Percentiles rank a stretch among this genome's conserved stretches.
Conservation (phyloP, 495 filamentous ascomycete genomes). For the Cercophora newfieldiana region DNA sequence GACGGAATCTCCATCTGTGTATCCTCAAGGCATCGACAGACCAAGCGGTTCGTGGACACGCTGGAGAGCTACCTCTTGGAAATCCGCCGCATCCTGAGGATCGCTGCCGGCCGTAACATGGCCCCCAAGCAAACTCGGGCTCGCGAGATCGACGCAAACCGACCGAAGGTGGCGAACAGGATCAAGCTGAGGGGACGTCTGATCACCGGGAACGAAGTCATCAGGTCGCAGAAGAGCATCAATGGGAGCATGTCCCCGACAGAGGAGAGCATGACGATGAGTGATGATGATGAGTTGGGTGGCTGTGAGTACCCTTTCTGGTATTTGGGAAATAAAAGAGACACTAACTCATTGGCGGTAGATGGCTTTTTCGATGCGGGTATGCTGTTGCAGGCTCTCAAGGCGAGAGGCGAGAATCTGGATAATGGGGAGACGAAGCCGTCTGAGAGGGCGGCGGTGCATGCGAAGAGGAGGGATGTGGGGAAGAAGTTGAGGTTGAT, state of each 20-base stretch:
- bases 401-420: conserved; percentile 51
- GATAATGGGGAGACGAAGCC: conserved; percentile 46
- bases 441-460: conserved; percentile 48
- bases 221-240: conserved; percentile 42
- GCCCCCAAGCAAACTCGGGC: conserved; percentile 37
- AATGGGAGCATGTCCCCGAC: conserved; percentile 50
- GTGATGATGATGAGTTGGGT: conserved; percentile 86
- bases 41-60: conserved; percentile 82
- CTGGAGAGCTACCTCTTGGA: conserved; percentile 88
- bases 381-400: conserved; percentile 86
- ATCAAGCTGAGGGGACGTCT: conserved; percentile 58
- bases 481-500: conserved; percentile 77
- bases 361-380: conserved; percentile 97
- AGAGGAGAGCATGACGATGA: conserved; percentile 62
- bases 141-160: conserved; percentile 44
- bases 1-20: conserved; percentile 91
- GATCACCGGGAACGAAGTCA: conserved; percentile 47
- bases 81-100: conserved; percentile 76
- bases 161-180: conserved; percentile 22
- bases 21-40: conserved; percentile 88
- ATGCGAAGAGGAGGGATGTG: conserved; percentile 62
- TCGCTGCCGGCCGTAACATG: conserved; percentile 51
- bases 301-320: conserved; percentile 69
- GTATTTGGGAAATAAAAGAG: not conserved
- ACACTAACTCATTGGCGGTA: conserved; percentile 39